These are phyloP conservation scores for Candida mattraensis DNA, from an alignment of 805 yeast species.

Conservation along the genomic window DNA sequence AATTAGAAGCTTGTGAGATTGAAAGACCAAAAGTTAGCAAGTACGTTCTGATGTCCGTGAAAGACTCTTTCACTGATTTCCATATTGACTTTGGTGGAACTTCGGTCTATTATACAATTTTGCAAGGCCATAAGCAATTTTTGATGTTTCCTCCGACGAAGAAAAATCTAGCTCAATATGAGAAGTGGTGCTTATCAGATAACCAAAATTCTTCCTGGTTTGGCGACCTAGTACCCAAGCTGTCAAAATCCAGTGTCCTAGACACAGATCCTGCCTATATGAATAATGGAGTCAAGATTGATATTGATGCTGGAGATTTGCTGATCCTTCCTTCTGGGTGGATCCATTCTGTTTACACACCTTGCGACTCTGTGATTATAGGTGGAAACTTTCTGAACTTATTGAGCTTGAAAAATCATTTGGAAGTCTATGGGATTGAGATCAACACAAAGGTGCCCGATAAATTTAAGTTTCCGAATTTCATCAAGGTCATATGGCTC, in stretches of 20 bases:
- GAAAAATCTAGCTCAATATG: slow-evolving; percentile 58
- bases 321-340: slow-evolving; percentile 88
- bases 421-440: slow-evolving; percentile 63
- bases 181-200: slow-evolving; percentile 68
- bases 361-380: slow-evolving; percentile 73
- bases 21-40: slow-evolving; percentile 62
- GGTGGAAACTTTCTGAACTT: slow-evolving; percentile 86
- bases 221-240: slow-evolving; percentile 45
- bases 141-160: slow-evolving; percentile 77
- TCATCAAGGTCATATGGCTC: slow-evolving; percentile 68
- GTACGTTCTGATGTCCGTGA: slow-evolving; percentile 84
- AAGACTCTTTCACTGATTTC: slow-evolving; percentile 80
- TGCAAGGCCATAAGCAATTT: slow-evolving; percentile 74
- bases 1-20: slow-evolving; percentile 19
- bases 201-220: slow-evolving; percentile 66
- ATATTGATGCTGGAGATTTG: slow-evolving; percentile 60
- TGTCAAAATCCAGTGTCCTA: slow-evolving; percentile 7
- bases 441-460: slow-evolving; percentile 67
- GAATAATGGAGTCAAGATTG: slow-evolving; percentile 36
- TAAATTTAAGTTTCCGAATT: slow-evolving; percentile 76
- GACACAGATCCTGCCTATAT: slow-evolving; percentile 28
- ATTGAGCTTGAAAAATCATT: slow-evolving; percentile 60
- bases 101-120: slow-evolving; percentile 81
- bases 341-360: slow-evolving; percentile 89
- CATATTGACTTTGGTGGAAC: slow-evolving; percentile 94